These are phyloP conservation scores for Azolla pinnata DNA, from an alignment of 75 land plant genomes.

Conservation along the genomic window DNA sequence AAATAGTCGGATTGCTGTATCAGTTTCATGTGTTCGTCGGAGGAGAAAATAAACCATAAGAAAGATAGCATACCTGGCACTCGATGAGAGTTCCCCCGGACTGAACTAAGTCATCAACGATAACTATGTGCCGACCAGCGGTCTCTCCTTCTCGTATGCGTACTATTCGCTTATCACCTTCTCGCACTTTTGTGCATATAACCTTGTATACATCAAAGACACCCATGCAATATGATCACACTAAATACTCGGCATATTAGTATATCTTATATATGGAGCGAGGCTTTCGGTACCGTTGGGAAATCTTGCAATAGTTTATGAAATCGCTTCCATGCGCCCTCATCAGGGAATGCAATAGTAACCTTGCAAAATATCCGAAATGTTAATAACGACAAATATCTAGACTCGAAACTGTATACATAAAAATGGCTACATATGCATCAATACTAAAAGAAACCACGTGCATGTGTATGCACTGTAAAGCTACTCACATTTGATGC, in stretches of 20 bases:
- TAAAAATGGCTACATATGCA: background rate
- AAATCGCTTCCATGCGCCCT: constrained; percentile 92
- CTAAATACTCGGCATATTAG: background rate
- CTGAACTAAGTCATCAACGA: constrained; percentile 91
- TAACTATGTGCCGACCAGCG: constrained; percentile 78
- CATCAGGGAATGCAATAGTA: constrained; percentile 94
- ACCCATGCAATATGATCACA: background rate
- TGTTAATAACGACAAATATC: too few relatives aligned
- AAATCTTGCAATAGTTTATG: constrained; percentile 93
- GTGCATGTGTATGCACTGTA: background rate
- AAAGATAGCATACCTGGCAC: constrained; percentile 67
- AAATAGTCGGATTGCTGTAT: too few relatives aligned
- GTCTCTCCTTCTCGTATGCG: constrained; percentile 87
- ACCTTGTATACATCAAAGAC: constrained; percentile 28
- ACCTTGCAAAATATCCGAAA: too few relatives aligned
- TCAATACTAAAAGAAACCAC: too few relatives aligned
- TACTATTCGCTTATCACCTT: constrained; percentile 77
- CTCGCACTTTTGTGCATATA: constrained; percentile 87
- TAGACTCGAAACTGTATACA: too few relatives aligned
- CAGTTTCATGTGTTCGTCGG: too few relatives aligned
- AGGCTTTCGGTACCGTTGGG: constrained; percentile 44
- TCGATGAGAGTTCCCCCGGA: constrained; percentile 93
- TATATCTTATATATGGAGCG: background rate
- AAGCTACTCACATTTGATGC: constrained; percentile 60
- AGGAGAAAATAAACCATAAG: too few relatives aligned